These are phyloP conservation scores for Terfezia claveryi DNA, from an alignment of 495 filamentous ascomycete species.

Conservation along the genomic window DNA sequence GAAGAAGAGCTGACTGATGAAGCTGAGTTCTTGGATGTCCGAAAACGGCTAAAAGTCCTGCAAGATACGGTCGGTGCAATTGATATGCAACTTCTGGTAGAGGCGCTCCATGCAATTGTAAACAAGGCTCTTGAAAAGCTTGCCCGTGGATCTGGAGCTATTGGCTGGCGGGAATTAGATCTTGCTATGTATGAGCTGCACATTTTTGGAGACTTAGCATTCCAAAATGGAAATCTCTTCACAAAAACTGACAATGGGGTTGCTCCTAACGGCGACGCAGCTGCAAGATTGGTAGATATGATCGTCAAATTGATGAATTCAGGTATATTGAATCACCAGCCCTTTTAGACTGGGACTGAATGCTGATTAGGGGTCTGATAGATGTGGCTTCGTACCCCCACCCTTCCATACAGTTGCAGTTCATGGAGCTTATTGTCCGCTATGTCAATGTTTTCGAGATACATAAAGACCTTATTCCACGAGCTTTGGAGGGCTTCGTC, in stretches of 20 bases:
- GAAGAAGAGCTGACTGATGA: slow-evolving; percentile 92
- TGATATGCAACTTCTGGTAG: slow-evolving; percentile 64
- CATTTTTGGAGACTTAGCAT: slow-evolving; percentile 78
- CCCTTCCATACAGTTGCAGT: slow-evolving; percentile 79
- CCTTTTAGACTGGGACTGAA: neutral
- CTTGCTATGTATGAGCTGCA: slow-evolving; percentile 92
- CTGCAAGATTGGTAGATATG: slow-evolving; percentile 64
- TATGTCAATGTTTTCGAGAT: slow-evolving; percentile 83
- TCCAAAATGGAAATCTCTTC: slow-evolving; percentile 64
- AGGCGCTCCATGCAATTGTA: slow-evolving; percentile 64
- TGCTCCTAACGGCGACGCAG: slow-evolving; percentile 42
- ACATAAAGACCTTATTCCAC: slow-evolving; percentile 53
- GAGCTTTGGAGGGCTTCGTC: slow-evolving; percentile 81
- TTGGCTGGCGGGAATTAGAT: slow-evolving; percentile 91
- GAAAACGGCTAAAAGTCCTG: slow-evolving; percentile 65
- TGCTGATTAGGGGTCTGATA: neutral
- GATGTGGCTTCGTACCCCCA: slow-evolving; percentile 29
- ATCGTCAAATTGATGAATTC: slow-evolving; percentile 87
- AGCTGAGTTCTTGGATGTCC: slow-evolving; percentile 89
- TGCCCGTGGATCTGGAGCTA: slow-evolving; percentile 40
- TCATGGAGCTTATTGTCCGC: slow-evolving; percentile 93
- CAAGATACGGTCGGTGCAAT: slow-evolving; percentile 78
- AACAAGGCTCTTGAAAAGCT: slow-evolving; percentile 58
- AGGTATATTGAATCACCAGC: slow-evolving; percentile 29
- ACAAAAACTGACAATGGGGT: slow-evolving; percentile 32